Evolutionary conservation across 257 asterid genomes (phyloP), one percentile per base, ranked within the genome.

Genomic region (Solanum tacnaense): DNA sequence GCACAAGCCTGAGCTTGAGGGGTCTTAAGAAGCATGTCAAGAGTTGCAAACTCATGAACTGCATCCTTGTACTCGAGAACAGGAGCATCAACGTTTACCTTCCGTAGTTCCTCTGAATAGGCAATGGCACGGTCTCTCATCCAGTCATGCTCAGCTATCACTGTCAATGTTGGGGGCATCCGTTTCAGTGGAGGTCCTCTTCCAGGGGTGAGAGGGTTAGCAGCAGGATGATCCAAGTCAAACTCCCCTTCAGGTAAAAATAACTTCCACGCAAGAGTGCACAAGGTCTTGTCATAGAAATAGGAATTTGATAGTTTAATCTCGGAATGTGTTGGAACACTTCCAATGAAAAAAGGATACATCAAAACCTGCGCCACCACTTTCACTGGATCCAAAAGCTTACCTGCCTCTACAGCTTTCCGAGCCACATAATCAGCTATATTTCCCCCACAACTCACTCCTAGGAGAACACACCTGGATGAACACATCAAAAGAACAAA

Each of bases 381-480:
- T 85, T 94, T 96, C 74, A 96, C 98, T 23, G 99, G 99, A 87
- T 97, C 98, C 89, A 96, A 90, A 86, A 90, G 94, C 86, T 93
- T 95, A 41, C 98, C 95, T 1, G 91, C 93, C 90, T 96, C 99
- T 8, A 97, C 94, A 3, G 99, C 95, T 93, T 93, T 96, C 83
- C 96, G 90, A 82, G 98, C 89, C 79, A 96, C 94, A 41, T 92
- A 92, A 65, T 96, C 93, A n/a, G 98, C 98, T 79, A 97, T 95
- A 74, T 96, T 96, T 74, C 98, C 99, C 72, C 99, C 99, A 67
- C 98, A 97, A 84, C 99, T 96, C 86, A 93, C 99, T 83, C 99
- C 99, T 44, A 97, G 98, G 89, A 96, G 98, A n/a, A 97, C 98
- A 88, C 98, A 97, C 88, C 99, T 97, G 98, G 85, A 44, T 81